A percentile compares a stretch with the other conserved stretches of the same genome.
Conservation (phyloP, 2,329 filamentous ascomycete genomes). For the Ascochyta koolunga region DNA sequence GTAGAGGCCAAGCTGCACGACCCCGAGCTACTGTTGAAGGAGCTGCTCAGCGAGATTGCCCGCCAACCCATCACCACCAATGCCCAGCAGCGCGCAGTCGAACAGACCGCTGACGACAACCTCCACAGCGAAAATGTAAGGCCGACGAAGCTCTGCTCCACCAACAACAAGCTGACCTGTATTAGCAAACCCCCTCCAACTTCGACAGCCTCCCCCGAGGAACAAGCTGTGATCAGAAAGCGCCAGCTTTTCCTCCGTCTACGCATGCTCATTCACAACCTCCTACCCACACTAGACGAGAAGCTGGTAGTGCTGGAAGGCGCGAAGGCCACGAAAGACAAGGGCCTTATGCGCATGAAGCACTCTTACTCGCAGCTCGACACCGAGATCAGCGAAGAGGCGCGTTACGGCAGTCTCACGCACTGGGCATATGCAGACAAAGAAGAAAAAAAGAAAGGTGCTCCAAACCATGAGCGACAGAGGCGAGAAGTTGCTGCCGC, state of each 20-base stretch:
- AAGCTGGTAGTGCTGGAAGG: slow-evolving; percentile 97
- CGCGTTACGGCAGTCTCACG: slow-evolving; percentile 85
- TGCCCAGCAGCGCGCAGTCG: slow-evolving; percentile 32
- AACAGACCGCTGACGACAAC: slow-evolving; percentile 40
- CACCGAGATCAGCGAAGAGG: slow-evolving; percentile 89
- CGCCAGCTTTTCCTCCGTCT: slow-evolving; percentile 80
- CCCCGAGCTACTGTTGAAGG: slow-evolving; percentile 80
- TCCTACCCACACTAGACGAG: slow-evolving; percentile 91
- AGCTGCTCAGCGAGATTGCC: slow-evolving; percentile 70
- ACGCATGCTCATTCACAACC: slow-evolving; percentile 77
- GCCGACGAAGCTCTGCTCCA: slow-evolving; percentile 40
- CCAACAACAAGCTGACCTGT: slow-evolving; percentile 25
- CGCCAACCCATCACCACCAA: slow-evolving; percentile 52
- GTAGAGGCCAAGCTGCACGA: slow-evolving; percentile 96
- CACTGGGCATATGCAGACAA: slow-evolving; percentile 97
- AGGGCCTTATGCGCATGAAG: slow-evolving; percentile 83
- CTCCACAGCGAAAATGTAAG: slow-evolving; percentile 51
- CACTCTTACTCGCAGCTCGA: slow-evolving; percentile 87
- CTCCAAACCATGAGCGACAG: slow-evolving; percentile 72
- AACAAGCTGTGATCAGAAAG: slow-evolving; percentile 64
- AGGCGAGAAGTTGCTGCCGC: slow-evolving; percentile 79
- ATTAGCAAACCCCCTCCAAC: slow-evolving; percentile 36
- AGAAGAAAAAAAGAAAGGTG: slow-evolving; percentile 61
- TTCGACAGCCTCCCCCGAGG: slow-evolving; percentile 37
- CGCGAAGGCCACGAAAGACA: slow-evolving; percentile 85